Conservation (phyloP, 2,329 filamentous ascomycete genomes). For the Colletotrichum siamense region DNA sequence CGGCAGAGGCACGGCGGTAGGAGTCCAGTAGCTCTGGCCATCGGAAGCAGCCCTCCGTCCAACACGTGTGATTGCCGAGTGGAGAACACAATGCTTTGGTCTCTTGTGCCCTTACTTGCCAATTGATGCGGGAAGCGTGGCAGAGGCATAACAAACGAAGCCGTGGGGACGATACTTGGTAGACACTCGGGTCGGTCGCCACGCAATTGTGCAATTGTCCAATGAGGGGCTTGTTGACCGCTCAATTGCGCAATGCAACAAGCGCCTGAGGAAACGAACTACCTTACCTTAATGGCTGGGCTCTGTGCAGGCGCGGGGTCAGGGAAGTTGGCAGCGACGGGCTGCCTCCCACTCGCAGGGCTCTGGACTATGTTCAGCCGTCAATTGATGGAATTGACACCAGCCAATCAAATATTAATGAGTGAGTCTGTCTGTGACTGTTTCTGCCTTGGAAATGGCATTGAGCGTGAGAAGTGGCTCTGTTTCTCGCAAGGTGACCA, state of each 20-base stretch:
- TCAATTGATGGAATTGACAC: background rate
- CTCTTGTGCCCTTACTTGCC: background rate
- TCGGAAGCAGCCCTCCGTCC: background rate
- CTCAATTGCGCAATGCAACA: background rate
- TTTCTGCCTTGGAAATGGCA: background rate
- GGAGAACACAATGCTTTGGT: background rate
- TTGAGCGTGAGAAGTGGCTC: background rate
- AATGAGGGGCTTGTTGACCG: constrained; percentile 2
- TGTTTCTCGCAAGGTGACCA: background rate
- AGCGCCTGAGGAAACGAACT: background rate
- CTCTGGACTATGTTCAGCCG: background rate
- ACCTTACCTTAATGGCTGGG: too few species aligned
- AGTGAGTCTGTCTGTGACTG: background rate
- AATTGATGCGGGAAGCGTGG: background rate
- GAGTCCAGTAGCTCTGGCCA: background rate
- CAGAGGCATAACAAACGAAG: background rate
- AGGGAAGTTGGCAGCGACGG: background rate
- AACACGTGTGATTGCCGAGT: background rate
- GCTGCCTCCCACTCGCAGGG: background rate
- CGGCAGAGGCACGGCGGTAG: background rate
- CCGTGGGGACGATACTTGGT: background rate
- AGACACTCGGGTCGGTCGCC: background rate
- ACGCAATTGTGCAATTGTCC: constrained; percentile 6
- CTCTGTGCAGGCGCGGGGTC: background rate
- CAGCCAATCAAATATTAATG: background rate